These are phyloP conservation scores for Chalciporus pseudorubinellus DNA, from an alignment of 768 basidiomycete species.

Conservation along the genomic window DNA sequence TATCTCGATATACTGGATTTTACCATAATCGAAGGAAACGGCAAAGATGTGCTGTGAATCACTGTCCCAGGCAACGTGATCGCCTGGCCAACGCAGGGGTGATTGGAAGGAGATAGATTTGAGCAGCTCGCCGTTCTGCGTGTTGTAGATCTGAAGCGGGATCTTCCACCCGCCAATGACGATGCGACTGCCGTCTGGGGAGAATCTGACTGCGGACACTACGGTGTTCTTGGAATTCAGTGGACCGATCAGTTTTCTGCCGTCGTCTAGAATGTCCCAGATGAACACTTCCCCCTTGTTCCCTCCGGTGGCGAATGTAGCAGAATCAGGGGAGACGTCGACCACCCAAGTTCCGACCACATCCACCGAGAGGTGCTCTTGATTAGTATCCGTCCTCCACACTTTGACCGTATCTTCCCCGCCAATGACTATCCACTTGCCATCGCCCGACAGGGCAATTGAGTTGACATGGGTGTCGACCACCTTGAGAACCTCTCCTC, in stretches of 20 bases:
- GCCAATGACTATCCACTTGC: neutral
- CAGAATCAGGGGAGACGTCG: slow-evolving; percentile 1
- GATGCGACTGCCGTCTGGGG: neutral
- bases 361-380: neutral
- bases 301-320: slow-evolving; percentile 1
- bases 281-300: neutral
- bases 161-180: neutral
- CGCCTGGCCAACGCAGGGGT: neutral
- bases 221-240: neutral
- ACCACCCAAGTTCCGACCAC: neutral
- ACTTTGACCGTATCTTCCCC: neutral
- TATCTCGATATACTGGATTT: neutral
- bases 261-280: neutral
- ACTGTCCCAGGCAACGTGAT: neutral
- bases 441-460: neutral
- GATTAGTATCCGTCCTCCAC: neutral
- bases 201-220: neutral
- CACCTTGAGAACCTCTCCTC: no score
- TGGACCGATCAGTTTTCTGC: neutral
- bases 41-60: neutral
- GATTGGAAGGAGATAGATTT: no score
- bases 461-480: no score
- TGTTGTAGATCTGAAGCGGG: neutral
- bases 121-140: no score
- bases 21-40: neutral